Evolutionary conservation across 768 basidiomycete genomes (phyloP).

Genomic region (Steccherinum ochraceum): DNA sequence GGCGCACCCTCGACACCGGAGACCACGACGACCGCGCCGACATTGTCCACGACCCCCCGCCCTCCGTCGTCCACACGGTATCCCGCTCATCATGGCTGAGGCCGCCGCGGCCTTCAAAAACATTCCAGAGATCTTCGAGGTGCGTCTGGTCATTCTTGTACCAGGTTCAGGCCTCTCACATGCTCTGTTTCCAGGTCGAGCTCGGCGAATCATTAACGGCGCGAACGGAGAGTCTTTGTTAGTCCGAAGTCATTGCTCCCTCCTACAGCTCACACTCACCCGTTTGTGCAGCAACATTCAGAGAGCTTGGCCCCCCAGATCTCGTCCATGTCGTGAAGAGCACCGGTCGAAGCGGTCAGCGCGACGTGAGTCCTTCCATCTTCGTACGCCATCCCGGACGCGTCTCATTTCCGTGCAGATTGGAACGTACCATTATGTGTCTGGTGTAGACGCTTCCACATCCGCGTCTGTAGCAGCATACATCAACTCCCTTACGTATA

Average conservation of each 20-base stretch:
- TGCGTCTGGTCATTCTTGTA: slow-evolving; percentile 24
- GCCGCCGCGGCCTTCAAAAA: slow-evolving; percentile 81
- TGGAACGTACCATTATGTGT: slow-evolving; percentile 96
- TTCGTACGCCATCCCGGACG: slow-evolving; percentile 4
- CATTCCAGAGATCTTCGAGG: slow-evolving; percentile 96
- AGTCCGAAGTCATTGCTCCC: slow-evolving; percentile 22
- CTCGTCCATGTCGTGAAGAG: slow-evolving; percentile 94
- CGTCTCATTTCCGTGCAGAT: slow-evolving; percentile 39
- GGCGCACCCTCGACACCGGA: too few species aligned
- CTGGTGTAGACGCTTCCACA: slow-evolving; percentile 97
- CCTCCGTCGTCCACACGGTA: too few species aligned
- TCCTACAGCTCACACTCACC: slow-evolving; percentile 14
- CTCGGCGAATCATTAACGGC: slow-evolving; percentile 86
- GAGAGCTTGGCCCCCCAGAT: slow-evolving; percentile 97
- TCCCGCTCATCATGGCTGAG: slow-evolving; percentile 35
- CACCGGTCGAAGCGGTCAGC: slow-evolving; percentile 73
- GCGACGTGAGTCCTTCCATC: slow-evolving; percentile 59
- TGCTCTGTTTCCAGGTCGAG: slow-evolving; percentile 53
- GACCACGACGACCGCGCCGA: too few species aligned
- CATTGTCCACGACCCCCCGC: too few species aligned
- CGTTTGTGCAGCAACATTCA: slow-evolving; percentile 71
- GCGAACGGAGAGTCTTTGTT: slow-evolving; percentile 88
- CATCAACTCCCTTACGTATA: slow-evolving; percentile 96
- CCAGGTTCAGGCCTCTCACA: slow-evolving; percentile 5
- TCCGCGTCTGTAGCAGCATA: slow-evolving; percentile 97